Evolutionary conservation across 176 grass and related monocot genomes (phyloP), one percentile per base, ranked within the genome.

Genomic region (Poa annua): DNA sequence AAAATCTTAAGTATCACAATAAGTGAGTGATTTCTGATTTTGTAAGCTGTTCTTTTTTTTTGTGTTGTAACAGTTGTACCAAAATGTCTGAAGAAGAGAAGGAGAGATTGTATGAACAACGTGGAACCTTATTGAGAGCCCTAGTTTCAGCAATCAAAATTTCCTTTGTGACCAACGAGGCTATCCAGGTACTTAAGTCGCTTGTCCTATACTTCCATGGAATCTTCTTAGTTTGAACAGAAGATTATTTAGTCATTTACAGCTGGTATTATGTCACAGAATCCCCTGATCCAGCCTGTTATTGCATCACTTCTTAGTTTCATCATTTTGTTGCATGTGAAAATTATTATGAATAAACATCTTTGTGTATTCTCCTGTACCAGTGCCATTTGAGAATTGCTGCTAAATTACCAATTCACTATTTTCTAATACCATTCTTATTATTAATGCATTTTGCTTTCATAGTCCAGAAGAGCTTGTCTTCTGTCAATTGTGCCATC

Each of bases 381-480:
- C 11, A 25, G 60, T 64, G 48, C 71, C 56, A 80, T 62, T 36
- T 70, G 36, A 76, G 41, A 45, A 71, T 71, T 39, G 7, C 8
- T 21, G 7, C 67, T 84, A 63, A 87, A 75, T 77, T 69, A 48
- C 70, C 61, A 24, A 63, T 19, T 64, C 45, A 38, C 53, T 85
- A 32, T 6, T 59, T 71, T 34, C 53, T 44, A 34, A 35, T 78
- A 78, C 41, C 11, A 79, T 78, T 11, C 10, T 76, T 62, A 75
- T 63, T 84, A 64, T 72, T 91, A 86, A 87, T 78, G 45, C 55
- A 42, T 86, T 78, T 70, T 63, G 6, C 66, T 89, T 93, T 79
- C 71, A 75, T 93, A 71, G 45, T 90, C 49, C 90, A 97, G 94
- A 89, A 92, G 69, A 90, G 88, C 45, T 6, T 90, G 42, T 84